Evolutionary conservation across 2,329 filamentous ascomycete genomes (phyloP).

Genomic region (Ascochyta rabiei): DNA sequence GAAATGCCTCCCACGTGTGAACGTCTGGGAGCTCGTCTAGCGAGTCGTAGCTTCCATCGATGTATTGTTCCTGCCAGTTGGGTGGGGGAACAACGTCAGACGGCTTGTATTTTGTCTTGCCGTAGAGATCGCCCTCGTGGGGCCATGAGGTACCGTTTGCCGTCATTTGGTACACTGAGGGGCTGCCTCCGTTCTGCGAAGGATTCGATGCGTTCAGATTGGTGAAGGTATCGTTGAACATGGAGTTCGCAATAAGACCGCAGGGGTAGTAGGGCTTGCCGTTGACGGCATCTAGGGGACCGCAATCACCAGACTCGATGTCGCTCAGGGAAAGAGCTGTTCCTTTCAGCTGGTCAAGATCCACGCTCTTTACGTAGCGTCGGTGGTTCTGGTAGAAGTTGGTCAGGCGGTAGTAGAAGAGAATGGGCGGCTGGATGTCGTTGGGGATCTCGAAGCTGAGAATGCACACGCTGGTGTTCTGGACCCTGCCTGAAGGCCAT

Average conservation of each 20-base stretch:
- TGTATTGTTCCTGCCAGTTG: conserved; percentile 79
- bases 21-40: conserved; percentile 71
- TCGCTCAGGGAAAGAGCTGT: conserved; percentile 63
- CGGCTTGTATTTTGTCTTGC: conserved; percentile 68
- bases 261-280: conserved; percentile 87
- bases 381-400: conserved; percentile 99
- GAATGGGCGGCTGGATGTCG: conserved; percentile 77
- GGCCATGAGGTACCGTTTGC: conserved; percentile 82
- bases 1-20: conserved; percentile 79
- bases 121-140: conserved; percentile 82
- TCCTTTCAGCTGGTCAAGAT: conserved; percentile 82
- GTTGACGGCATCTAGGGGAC: conserved; percentile 64
- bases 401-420: conserved; percentile 93
- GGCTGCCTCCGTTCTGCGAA: conserved; percentile 39
- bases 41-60: conserved; percentile 67
- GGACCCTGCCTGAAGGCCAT: conserved; percentile 27
- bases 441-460: conserved; percentile 82
- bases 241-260: conserved; percentile 92
- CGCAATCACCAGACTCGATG: conserved; percentile 74
- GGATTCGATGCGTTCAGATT: conserved; percentile 67
- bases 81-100: conserved; percentile 78
- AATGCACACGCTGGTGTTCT: conserved; percentile 64
- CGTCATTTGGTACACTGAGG: conserved; percentile 73
- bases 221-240: conserved; percentile 92
- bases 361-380: conserved; percentile 90